Conservation (phyloP, 495 filamentous ascomycete genomes). For the Daldinia concentrica region DNA sequence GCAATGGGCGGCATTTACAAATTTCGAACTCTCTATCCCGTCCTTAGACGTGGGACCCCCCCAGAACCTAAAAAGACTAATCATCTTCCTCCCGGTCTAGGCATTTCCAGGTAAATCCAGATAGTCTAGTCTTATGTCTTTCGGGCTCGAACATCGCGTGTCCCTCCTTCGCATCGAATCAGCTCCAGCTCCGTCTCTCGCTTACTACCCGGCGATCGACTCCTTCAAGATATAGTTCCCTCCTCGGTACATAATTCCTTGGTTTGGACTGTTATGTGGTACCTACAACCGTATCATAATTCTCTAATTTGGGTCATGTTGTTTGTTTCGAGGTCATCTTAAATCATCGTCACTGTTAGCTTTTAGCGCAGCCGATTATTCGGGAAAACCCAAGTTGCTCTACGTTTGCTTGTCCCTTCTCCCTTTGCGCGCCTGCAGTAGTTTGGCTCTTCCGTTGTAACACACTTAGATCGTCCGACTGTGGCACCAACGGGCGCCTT, state of each 20-base stretch:
- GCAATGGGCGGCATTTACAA: conserved; percentile 46
- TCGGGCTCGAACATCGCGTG: conserved; percentile 33
- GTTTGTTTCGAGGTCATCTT: conserved; percentile 32
- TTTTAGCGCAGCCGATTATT: conserved; percentile 25
- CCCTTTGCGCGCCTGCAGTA: conserved; percentile 25
- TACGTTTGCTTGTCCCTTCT: conserved; percentile 5
- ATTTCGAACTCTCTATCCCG: conserved; percentile 37
- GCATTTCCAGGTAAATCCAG: conserved; percentile 5
- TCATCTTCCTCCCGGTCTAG: conserved; percentile 22
- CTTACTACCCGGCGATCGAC: conserved; percentile 26
- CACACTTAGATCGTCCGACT: conserved; percentile 29
- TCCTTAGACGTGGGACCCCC: conserved; percentile 31
- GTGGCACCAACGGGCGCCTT: conserved; percentile 38
- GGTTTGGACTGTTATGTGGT: conserved; percentile 38
- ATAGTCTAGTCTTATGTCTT: conserved; percentile 4
- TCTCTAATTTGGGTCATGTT: conserved; percentile 28
- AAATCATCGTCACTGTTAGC: conserved; percentile 11
- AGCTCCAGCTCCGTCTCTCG: conserved; percentile 17
- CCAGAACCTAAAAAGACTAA: conserved; percentile 25
- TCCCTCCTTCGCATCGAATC: conserved; percentile 15
- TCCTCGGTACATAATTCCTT: conserved; percentile 21
- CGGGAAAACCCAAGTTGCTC: background rate
- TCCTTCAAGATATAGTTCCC: conserved; percentile 19
- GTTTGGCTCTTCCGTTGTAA: conserved; percentile 36
- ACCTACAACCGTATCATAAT: conserved; percentile 18